Conservation (phyloP, 2,329 filamentous ascomycete genomes). For the Ophiostoma australiae region DNA sequence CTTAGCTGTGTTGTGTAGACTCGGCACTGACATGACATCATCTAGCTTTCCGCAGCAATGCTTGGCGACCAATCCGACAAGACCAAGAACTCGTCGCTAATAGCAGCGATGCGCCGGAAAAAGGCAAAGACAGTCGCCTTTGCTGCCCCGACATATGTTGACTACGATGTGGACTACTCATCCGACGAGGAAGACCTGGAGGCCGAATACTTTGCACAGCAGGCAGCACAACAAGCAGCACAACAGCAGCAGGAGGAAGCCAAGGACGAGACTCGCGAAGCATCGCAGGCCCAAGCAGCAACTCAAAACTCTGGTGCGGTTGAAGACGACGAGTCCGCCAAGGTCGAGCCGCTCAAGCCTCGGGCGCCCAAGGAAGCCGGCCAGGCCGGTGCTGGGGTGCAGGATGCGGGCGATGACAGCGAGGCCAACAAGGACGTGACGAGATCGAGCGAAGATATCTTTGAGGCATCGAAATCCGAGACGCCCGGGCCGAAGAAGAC, state of each 20-base stretch:
- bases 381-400: conserved; percentile 28
- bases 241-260: conserved; percentile 29
- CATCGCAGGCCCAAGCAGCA: conserved; percentile 16
- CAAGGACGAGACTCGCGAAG: conserved; percentile 31
- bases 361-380: conserved; percentile 41
- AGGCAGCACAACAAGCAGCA: conserved; percentile 31
- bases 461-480: conserved; percentile 48
- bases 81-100: conserved; percentile 68
- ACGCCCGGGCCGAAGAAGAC: conserved; percentile 54
- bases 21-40: not conserved
- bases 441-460: conserved; percentile 62
- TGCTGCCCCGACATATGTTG: conserved; percentile 76
- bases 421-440: conserved; percentile 36
- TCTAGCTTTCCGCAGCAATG: conserved; percentile 58
- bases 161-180: conserved; percentile 83
- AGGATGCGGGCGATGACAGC: conserved; percentile 35
- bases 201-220: conserved; percentile 33
- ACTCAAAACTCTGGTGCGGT: conserved; percentile 33
- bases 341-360: conserved; percentile 53
- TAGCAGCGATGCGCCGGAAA: conserved; percentile 73
- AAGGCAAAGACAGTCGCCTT: conserved; percentile 87
- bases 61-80: conserved; percentile 65
- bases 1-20: too few species aligned
- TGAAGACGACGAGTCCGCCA: conserved; percentile 45
- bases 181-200: conserved; percentile 64